phyloP scores from a whole-genome alignment of 768 basidiomycete genomes.

The Ephemerocybe angulata region DNA sequence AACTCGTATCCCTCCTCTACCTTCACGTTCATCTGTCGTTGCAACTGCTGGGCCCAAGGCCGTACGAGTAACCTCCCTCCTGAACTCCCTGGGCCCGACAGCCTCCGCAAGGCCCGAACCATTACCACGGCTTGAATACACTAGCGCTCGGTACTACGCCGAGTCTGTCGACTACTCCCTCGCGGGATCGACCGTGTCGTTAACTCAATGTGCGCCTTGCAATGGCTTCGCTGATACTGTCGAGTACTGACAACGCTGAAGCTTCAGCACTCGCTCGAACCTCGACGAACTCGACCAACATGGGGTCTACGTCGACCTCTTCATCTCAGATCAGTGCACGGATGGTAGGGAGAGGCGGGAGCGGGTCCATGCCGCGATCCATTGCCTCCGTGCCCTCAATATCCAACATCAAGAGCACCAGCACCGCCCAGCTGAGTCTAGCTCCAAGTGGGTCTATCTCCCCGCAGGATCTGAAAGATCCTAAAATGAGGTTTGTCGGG shows the following conservation, averaged over 20 bases:
- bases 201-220: too few relatives aligned
- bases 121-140: neutral
- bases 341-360: neutral
- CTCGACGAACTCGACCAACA: too few relatives aligned
- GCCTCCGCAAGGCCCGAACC: neutral
- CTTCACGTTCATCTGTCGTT: neutral
- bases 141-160: too few relatives aligned
- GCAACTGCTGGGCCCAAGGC: neutral
- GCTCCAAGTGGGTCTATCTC: neutral
- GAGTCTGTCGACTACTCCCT: neutral
- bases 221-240: too few relatives aligned
- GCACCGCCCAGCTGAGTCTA: too few relatives aligned
- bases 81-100: neutral
- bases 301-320: neutral
- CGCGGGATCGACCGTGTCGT: too few relatives aligned
- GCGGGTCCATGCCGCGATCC: neutral
- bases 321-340: neutral
- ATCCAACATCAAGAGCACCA: neutral
- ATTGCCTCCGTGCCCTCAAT: neutral
- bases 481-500: neutral
- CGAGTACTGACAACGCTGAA: neutral
- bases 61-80: neutral
- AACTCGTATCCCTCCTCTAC: neutral
- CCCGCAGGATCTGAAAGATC: neutral
- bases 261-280: neutral